Conservation (phyloP, 2,329 filamentous ascomycete species). For the Fusarium napiforme region DNA sequence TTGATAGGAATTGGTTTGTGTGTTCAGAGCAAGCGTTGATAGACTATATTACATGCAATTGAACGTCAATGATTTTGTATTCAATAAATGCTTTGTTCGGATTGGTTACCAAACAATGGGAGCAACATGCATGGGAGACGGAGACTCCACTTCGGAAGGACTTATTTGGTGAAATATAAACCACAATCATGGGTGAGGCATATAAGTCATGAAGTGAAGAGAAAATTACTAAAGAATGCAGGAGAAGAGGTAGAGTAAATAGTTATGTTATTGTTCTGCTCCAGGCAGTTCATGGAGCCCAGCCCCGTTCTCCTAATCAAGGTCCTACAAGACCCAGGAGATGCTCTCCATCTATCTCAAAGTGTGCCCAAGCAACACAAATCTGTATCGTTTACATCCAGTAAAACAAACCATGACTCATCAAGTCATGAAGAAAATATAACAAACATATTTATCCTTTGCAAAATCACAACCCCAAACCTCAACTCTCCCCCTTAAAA, state of each 20-base stretch:
- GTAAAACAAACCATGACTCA: slow-evolving; percentile 21
- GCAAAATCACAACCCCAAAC: slow-evolving; percentile 9
- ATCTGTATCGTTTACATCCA: slow-evolving; percentile 19
- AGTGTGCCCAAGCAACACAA: slow-evolving; percentile 26
- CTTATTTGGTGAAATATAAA: not conserved
- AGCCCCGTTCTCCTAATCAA: slow-evolving; percentile 30
- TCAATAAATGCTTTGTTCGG: slow-evolving; percentile 15
- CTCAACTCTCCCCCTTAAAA: slow-evolving; percentile 14
- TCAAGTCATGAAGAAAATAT: slow-evolving; percentile 20
- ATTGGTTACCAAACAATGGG: slow-evolving; percentile 37
- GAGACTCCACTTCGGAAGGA: slow-evolving; percentile 35
- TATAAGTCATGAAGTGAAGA: not conserved
- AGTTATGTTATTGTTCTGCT: slow-evolving; percentile 34
- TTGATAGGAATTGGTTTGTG: slow-evolving; percentile 84
- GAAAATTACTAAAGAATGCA: not conserved
- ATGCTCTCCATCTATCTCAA: slow-evolving; percentile 29
- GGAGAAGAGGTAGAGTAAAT: not conserved
- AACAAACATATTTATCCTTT: slow-evolving; percentile 30
- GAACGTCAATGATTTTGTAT: slow-evolving; percentile 8
- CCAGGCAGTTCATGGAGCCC: slow-evolving; percentile 44
- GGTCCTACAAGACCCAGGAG: slow-evolving; percentile 6
- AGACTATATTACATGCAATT: slow-evolving; percentile 14
- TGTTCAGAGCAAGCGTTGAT: slow-evolving; percentile 72
- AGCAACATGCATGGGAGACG: slow-evolving; percentile 27
- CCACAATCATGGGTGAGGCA: not conserved